Evolutionary conservation across 495 filamentous ascomycete genomes (phyloP), one percentile per base, ranked within the genome.

Genomic region (Hypoxylon cercidicola): DNA sequence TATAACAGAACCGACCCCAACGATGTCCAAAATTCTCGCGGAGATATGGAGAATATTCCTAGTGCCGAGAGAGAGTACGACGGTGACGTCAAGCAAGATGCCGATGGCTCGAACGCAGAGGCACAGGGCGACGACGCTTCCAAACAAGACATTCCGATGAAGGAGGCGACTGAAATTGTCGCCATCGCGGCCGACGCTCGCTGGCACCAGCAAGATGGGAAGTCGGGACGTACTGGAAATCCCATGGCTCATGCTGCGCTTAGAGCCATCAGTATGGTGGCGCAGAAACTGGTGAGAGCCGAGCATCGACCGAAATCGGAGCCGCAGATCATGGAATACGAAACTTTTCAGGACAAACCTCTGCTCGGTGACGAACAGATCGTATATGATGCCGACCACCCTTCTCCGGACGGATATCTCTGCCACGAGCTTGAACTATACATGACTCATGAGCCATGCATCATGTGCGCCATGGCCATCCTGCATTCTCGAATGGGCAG

Each of bases 401-500:
- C 78, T 4, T 75, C 71, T 32, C 77, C 75, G 30, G 88, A 89
- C 62, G 94, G 94, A n/a, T 99, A 99, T 75, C 87, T 99, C 30
- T 98, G 94, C 75, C 89, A 93, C 52, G 89, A 91, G 48, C 84
- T 98, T 1, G 93, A 97, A 66, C 83, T 99, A 28, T 97, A 97
- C 74, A 75, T 94, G 30, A 94, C 93, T 1, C 93, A 97, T 72
- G 95, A 99, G 75, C 95, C 95, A 3, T 99, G 95, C 67, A 81
- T 95, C 28, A 96, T 96, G 87, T 99, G 95, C 77, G 91, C 89
- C 8, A 98, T 98, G 94, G 96, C 92, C 1, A 85, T 97, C 34
- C 80, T 98, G 16, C 93, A 98, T 61, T 97, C 93, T 0, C 85
- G 95, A 23, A 95, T 98, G 81, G 84, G 89, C 4, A 83, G 87